Conservation (phyloP, 805 yeast species). For the Yarrowia yakushimensis region DNA sequence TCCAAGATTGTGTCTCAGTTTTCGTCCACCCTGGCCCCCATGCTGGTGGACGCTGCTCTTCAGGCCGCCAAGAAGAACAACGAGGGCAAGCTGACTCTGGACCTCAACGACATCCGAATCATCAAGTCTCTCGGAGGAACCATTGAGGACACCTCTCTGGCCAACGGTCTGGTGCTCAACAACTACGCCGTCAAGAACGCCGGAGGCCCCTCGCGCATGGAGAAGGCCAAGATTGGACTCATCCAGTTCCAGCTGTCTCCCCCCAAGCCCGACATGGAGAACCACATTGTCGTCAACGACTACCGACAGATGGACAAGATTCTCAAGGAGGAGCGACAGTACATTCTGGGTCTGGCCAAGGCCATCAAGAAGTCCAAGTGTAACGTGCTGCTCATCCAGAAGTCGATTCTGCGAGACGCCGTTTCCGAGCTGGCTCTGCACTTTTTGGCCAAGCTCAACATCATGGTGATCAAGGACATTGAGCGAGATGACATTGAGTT, state of each 20-base stretch:
- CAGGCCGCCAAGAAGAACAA: constrained; percentile 63
- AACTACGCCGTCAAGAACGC: constrained; percentile 86
- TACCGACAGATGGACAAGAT: constrained; percentile 99
- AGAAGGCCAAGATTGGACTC: constrained; percentile 86
- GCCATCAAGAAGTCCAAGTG: constrained; percentile 96
- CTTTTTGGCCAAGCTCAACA: constrained; percentile 86
- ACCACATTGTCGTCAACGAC: constrained; percentile 94
- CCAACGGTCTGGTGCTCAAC: constrained; percentile 86
- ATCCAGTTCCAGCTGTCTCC: constrained; percentile 94
- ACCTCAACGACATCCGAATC: constrained; percentile 80
- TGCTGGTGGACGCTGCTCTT: constrained; percentile 90
- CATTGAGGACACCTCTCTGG: constrained; percentile 88
- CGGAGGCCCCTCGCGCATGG: constrained; percentile 92
- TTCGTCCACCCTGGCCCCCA: constrained; percentile 79
- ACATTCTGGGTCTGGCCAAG: constrained; percentile 89
- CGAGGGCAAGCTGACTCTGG: constrained; percentile 56
- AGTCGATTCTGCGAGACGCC: constrained; percentile 91
- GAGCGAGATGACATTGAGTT: constrained; percentile 97
- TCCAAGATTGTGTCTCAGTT: constrained; percentile 95
- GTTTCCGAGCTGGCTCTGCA: constrained; percentile 93
- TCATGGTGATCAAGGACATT: constrained; percentile 90
- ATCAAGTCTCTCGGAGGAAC: constrained; percentile 97
- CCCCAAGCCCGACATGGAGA: constrained; percentile 97
- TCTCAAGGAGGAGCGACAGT: constrained; percentile 95
- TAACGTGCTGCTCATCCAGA: constrained; percentile 84